A percentile compares a stretch with the other conserved stretches of the same genome.
These are phyloP conservation scores for Perkinsus olseni DNA, from an alignment of 169 alveolate genomes.

Conservation along the genomic window DNA sequence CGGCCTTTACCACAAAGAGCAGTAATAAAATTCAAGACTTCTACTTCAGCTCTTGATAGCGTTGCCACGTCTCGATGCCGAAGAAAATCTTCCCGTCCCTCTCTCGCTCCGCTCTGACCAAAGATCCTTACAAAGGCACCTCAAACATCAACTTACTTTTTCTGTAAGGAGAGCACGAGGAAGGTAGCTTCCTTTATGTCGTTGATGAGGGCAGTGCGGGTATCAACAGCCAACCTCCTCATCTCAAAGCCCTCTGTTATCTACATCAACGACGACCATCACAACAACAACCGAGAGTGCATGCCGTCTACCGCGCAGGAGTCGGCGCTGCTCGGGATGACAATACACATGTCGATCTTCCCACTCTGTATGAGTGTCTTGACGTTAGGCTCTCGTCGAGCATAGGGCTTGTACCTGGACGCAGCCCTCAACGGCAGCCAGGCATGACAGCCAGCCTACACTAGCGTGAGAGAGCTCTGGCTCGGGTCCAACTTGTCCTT, in stretches of 20 bases:
- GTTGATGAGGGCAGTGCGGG: slow-evolving; percentile 21
- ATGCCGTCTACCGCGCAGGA: slow-evolving; percentile 11
- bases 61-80: not conserved
- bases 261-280: not conserved
- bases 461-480: not conserved
- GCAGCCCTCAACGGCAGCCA: not conserved
- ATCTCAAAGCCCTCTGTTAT: slow-evolving; percentile 25
- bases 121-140: not conserved
- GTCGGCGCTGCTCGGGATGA: slow-evolving; percentile 30
- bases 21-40: not conserved
- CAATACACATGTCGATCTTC: slow-evolving; percentile 31
- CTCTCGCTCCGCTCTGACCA: not conserved
- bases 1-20: no score
- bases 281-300: no score
- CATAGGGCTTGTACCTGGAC: not conserved
- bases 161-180: slow-evolving; percentile 27
- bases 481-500: not conserved
- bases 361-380: slow-evolving; percentile 4
- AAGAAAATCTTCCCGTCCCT: not conserved
- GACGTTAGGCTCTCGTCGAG: not conserved
- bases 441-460: not conserved
- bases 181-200: slow-evolving; percentile 24
- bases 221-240: slow-evolving; percentile 33
- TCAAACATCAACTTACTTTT: slow-evolving; percentile 10
- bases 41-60: not conserved